Percentiles rank a stretch among this genome's conserved stretches.
phyloP scores from a whole-genome alignment of 257 asterid genomes.

The Primulina tabacum region DNA sequence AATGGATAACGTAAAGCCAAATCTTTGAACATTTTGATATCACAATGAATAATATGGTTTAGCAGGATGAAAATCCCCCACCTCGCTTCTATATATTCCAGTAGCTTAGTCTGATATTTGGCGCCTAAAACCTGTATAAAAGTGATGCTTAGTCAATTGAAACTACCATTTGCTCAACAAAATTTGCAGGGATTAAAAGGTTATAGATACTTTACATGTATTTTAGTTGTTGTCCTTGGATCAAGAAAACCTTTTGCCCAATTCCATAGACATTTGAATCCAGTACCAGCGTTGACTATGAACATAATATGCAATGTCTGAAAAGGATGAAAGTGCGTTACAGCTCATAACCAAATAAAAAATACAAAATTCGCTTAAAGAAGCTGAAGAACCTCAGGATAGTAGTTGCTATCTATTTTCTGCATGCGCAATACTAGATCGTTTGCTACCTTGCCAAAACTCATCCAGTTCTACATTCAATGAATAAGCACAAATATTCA shows the following conservation, averaged over 20 bases:
- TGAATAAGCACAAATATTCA: constrained; percentile 18
- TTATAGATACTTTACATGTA: constrained; percentile 53
- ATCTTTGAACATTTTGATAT: constrained; percentile 5
- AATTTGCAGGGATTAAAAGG: constrained; percentile 18
- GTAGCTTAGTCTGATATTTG: constrained; percentile 69
- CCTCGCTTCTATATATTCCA: constrained; percentile 81
- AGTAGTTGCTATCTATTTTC: constrained; percentile 89
- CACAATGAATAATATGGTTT: not conserved
- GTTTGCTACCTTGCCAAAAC: constrained; percentile 85
- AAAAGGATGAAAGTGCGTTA: constrained; percentile 32
- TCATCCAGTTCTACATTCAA: constrained; percentile 83
- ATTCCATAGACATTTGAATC: constrained; percentile 83
- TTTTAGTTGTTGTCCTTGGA: constrained; percentile 81
- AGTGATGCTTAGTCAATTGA: constrained; percentile 26
- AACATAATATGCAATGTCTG: constrained; percentile 93
- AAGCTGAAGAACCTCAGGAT: constrained; percentile 80
- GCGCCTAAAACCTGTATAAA: constrained; percentile 75
- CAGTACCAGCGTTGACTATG: constrained; percentile 93
- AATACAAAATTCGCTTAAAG: constrained; percentile 19
- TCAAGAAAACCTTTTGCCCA: constrained; percentile 84
- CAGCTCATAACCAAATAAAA: constrained; percentile 15
- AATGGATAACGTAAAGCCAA: constrained; percentile 16
- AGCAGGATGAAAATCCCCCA: constrained; percentile 33
- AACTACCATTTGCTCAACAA: constrained; percentile 19
- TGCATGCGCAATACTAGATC: constrained; percentile 91